Evolutionary conservation across 2,329 filamentous ascomycete genomes (phyloP), one percentile per base, ranked within the genome.

Genomic region (Hirsutella rhossiliensis): DNA sequence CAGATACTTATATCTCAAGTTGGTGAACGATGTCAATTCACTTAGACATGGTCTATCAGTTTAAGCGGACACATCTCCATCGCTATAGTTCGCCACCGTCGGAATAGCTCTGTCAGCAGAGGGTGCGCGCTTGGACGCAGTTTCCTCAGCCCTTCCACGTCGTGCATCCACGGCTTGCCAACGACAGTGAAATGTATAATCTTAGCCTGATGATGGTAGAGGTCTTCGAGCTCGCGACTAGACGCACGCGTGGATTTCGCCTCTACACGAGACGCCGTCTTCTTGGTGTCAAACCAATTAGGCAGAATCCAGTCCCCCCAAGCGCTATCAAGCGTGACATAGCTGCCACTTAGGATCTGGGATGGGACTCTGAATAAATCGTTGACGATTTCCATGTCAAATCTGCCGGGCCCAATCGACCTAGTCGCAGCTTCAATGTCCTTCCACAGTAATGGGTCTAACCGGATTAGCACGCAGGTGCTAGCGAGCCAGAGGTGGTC

Each of bases 331-430:
- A 53, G 29, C 5, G 46, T 42, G n/a, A 44, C 38, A 23, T 45
- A 53, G 11, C 40, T 48, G 17, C 44, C 46, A 2, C 40, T 20
- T 6, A 53, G 39, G 5, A 42, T 42, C 4, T 9, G 5, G 1
- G 42, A 42, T 15, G 29, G 18, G 7, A 36, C 31, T 9, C 36
- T 39, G 20, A 48, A 53, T 8, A 52, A 32, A 13, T 42, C 32
- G 28, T 53, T 53, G 18, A 53, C 29, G 23, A 53, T 38, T 20
- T 53, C 51, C 48, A 52, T 52, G 34, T 53, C 51, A 23, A 49
- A 46, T 15, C 49, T 32, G 31, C 45, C 37, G 2, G 51, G 38
- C 5, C 43, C 31, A 11, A 50, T 47, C 19, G 40, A 34, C 9
- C 34, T 18, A 30, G 29, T 41, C 5, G 39, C 39, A 11, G 20